phyloP scores from a whole-genome alignment of 73 alveolate genomes.

The Urostyla sp. region DNA sequence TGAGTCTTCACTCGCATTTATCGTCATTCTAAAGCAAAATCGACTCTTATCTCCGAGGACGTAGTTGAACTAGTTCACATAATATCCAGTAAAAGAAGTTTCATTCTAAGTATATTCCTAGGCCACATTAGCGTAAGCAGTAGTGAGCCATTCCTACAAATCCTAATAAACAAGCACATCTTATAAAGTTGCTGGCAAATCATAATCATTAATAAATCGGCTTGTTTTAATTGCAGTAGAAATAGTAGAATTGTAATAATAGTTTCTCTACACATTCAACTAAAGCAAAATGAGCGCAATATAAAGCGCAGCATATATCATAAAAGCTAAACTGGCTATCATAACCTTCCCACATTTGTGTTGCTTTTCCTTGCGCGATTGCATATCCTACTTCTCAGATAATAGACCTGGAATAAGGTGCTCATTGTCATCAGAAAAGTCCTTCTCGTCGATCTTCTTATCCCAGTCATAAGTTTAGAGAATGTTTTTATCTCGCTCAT shows the following conservation, averaged over 20 bases:
- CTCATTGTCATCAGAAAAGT: slow-evolving; percentile 37
- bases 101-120: neutral
- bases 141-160: slow-evolving; percentile 34
- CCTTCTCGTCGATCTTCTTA: slow-evolving; percentile 45
- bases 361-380: slow-evolving; percentile 58
- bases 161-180: slow-evolving; percentile 4
- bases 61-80: slow-evolving; percentile 54
- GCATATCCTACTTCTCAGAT: slow-evolving; percentile 54
- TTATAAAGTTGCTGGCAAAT: slow-evolving; percentile 4
- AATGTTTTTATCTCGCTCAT: slow-evolving; percentile 23
- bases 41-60: slow-evolving; percentile 42
- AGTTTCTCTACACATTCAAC: slow-evolving; percentile 42
- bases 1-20: slow-evolving; percentile 2
- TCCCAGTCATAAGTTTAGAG: slow-evolving; percentile 63
- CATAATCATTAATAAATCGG: neutral
- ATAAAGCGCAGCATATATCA: slow-evolving; percentile 50
- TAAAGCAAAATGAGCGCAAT: slow-evolving; percentile 36
- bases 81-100: slow-evolving; percentile 40
- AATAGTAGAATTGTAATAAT: slow-evolving; percentile 35
- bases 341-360: slow-evolving; percentile 57
- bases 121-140: slow-evolving; percentile 8
- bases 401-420: slow-evolving; percentile 37
- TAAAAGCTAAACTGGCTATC: slow-evolving; percentile 59
- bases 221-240: neutral
- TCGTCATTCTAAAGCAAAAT: slow-evolving; percentile 55